Evolutionary conservation across 306 rosid species (phyloP).

Genomic region (Quercus mongolica): DNA sequence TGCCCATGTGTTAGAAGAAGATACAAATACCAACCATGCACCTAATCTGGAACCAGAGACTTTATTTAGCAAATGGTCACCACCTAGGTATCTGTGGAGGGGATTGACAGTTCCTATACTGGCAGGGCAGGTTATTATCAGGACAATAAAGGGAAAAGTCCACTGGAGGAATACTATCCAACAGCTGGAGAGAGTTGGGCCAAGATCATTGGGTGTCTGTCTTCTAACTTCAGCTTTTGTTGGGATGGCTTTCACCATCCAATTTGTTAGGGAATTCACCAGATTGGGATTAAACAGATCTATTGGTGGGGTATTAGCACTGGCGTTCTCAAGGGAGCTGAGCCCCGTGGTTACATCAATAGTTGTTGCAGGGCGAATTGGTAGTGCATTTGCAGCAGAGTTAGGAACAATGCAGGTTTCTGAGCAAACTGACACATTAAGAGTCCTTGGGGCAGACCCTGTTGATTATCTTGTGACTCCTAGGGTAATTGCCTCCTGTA

Average conservation of each 20-base stretch:
- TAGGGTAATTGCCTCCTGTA: conserved; percentile 73
- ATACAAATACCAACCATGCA: conserved; percentile 51
- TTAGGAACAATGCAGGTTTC: conserved; percentile 99
- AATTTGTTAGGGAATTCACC: conserved; percentile 92
- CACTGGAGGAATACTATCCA: conserved; percentile 91
- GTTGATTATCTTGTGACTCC: conserved; percentile 95
- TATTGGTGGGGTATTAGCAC: conserved; percentile 90
- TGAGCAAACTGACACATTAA: conserved; percentile 84
- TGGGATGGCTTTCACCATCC: conserved; percentile 97
- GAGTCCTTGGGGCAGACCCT: conserved; percentile 90
- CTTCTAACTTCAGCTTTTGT: conserved; percentile 90
- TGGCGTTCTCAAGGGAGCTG: conserved; percentile 95
- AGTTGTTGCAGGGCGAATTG: conserved; percentile 91
- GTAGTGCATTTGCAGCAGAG: conserved; percentile 97
- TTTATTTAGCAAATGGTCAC: conserved; percentile 68
- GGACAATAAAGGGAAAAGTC: conserved; percentile 65
- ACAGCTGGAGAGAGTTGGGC: conserved; percentile 93
- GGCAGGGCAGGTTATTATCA: conserved; percentile 80
- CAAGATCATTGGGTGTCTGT: conserved; percentile 87
- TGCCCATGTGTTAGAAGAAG: conserved; percentile 36
- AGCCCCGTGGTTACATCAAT: conserved; percentile 94
- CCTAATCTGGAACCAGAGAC: conserved; percentile 31
- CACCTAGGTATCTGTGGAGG: conserved; percentile 87
- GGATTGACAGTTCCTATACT: conserved; percentile 73
- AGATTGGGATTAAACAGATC: conserved; percentile 88